A percentile compares a stretch with the other conserved stretches of the same genome.
Conservation (phyloP, 225 moss, liverwort and hornwort genomes). For the Sphagnum tenellum region DNA sequence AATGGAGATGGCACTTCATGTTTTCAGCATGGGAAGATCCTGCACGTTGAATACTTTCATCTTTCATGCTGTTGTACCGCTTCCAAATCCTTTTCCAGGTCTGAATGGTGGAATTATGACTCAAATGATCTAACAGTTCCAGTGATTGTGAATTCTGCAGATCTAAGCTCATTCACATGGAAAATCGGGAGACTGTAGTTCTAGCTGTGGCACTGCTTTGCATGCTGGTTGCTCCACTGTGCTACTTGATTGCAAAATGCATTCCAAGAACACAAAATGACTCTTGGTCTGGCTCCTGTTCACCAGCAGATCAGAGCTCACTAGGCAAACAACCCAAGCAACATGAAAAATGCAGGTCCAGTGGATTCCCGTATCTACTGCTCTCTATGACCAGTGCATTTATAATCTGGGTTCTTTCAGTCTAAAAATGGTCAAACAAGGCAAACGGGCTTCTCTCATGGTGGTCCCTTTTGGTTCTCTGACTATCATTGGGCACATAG, state of each 20-base stretch:
- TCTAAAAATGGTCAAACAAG: not conserved
- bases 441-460: too few species aligned
- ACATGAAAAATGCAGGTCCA: not conserved
- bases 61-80: too few species aligned
- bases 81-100: too few species aligned
- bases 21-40: too few species aligned
- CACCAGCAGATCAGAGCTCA: not conserved
- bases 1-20: too few species aligned
- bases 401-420: not conserved
- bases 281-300: not conserved
- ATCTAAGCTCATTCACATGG: slow-evolving; percentile 66
- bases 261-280: slow-evolving; percentile 3
- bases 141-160: slow-evolving; percentile 25
- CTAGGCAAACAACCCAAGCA: not conserved
- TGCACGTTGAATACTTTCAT: too few species aligned
- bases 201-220: slow-evolving; percentile 56
- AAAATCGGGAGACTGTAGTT: slow-evolving; percentile 65
- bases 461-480: too few species aligned
- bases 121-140: not conserved
- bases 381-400: not conserved
- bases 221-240: slow-evolving; percentile 54
- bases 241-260: slow-evolving; percentile 42
- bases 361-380: not conserved
- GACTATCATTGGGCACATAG: too few species aligned
- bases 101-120: not conserved